phyloP scores from a whole-genome alignment of 2,329 filamentous ascomycete genomes.

The Hymenoscyphus fructigenus region DNA sequence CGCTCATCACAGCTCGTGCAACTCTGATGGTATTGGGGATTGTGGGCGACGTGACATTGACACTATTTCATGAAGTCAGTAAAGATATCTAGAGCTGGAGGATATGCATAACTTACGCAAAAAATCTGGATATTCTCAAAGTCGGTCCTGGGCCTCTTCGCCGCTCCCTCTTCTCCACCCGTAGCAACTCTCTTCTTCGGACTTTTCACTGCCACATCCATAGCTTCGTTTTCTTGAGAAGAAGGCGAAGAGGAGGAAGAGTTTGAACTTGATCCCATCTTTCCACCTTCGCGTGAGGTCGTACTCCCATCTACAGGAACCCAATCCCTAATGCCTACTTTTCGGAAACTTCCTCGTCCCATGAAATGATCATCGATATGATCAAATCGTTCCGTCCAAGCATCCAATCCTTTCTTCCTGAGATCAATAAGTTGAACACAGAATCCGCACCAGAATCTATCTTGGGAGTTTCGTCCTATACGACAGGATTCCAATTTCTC shows the following conservation, averaged over 20 bases:
- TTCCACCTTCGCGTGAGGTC: constrained; percentile 17
- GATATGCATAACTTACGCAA: constrained; percentile 23
- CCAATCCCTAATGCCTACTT: constrained; percentile 58
- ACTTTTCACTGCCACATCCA: background rate
- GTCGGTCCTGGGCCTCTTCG: background rate
- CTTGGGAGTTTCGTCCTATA: constrained; percentile 63
- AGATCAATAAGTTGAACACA: constrained; percentile 57
- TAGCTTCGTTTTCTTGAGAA: background rate
- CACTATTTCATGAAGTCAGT: constrained; percentile 19
- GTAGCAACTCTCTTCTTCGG: background rate
- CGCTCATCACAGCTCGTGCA: constrained; percentile 19
- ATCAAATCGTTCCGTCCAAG: constrained; percentile 62
- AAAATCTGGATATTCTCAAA: constrained; percentile 10
- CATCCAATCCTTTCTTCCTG: constrained; percentile 48
- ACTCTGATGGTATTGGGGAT: constrained; percentile 19
- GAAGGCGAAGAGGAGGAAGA: constrained; percentile 10
- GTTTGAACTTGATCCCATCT: background rate
- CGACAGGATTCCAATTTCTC: constrained; percentile 52
- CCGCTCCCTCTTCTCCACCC: background rate
- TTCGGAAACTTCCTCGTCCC: constrained; percentile 44
- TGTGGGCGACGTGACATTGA: constrained; percentile 23
- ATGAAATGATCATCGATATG: constrained; percentile 76
- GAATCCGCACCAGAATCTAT: constrained; percentile 85
- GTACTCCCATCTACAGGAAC: constrained; percentile 30
- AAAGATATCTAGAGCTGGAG: too few relatives aligned